Evolutionary conservation across 345 rosid species (phyloP), one percentile per base, ranked within the genome.

Genomic region (Lepidium africanum): DNA sequence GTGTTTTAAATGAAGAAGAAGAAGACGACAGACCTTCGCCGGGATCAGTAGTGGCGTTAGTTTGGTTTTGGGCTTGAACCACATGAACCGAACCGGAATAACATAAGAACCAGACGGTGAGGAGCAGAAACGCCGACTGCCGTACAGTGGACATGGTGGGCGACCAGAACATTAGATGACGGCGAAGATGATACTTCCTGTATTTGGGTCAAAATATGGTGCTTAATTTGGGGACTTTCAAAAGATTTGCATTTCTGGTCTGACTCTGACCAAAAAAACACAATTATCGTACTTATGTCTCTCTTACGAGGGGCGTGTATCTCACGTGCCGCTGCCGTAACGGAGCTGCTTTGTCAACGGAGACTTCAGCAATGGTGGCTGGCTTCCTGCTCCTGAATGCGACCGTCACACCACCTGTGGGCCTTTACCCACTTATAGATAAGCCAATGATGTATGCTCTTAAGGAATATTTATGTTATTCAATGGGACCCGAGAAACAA

Each of bases 61-160:
- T 67, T 66, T 50, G 38, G 49, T 59, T 73, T 59, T 73, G 77
- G 48, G 73, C 77, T 73, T 7, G 40, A 65, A 65, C 67, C 14
- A 58, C 11, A 9, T 57, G 32, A 50, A 66, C 42, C 17, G 14
- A 36, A 43, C 56, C 25, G 27, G 40, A 42, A 4, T 51, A 14
- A 66, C 56, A 73, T 13, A 73, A 48, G 56, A 66, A 67, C 67
- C 37, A 65, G 40, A 16, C 13, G 19, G 42, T 10, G 67, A 73
- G 47, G 40, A 73, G 47, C 7, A 51, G 55, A 66, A 5, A 42
- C 6, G 36, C 54, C 9, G 19, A 59, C 41, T 48, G 19, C 77
- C 66, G 46, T 39, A 58, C 27, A 55, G 15, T 40, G 15, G 36
- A 13, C 77, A 66, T 73, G 72, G 15, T 43, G 65, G 70, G 27